A percentile compares a stretch with the other conserved stretches of the same genome.
phyloP scores from a whole-genome alignment of 495 filamentous ascomycete genomes.

The Talaromyces wortmannii region DNA sequence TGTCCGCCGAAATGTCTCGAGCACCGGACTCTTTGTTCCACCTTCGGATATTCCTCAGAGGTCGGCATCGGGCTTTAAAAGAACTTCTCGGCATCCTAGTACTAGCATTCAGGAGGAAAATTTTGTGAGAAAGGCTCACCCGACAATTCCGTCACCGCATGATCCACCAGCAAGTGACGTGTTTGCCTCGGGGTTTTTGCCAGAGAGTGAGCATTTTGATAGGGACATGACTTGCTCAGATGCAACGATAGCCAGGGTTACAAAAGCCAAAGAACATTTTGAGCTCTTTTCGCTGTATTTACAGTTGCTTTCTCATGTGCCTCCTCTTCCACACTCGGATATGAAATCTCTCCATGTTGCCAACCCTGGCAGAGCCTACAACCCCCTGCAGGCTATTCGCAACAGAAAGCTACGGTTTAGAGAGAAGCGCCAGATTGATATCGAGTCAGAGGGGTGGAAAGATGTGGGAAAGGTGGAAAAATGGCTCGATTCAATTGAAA shows the following conservation, averaged over 20 bases:
- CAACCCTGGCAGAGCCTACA: conserved; percentile 58
- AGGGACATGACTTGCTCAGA: conserved; percentile 51
- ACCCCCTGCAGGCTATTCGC: conserved; percentile 81
- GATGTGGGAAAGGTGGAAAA: conserved; percentile 59
- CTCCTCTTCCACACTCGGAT: conserved; percentile 43
- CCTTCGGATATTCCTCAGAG: neutral
- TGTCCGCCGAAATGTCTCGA: neutral
- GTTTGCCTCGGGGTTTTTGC: neutral
- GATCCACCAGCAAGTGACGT: neutral
- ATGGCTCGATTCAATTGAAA: conserved; percentile 68
- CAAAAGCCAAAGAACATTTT: conserved; percentile 70
- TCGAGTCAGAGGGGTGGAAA: conserved; percentile 67
- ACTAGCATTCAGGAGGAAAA: neutral
- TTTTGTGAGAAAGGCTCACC: neutral
- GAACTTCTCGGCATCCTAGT: conserved; percentile 1
- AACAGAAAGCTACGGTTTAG: conserved; percentile 75
- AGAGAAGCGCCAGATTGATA: conserved; percentile 62
- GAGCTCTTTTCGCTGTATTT: conserved; percentile 77
- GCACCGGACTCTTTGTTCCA: neutral
- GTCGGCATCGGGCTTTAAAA: neutral
- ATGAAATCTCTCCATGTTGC: conserved; percentile 5
- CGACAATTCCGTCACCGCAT: neutral
- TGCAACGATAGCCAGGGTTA: conserved; percentile 69
- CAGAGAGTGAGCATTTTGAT: neutral
- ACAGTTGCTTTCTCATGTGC: conserved; percentile 65